Evolutionary conservation across 192 early-diverging fungal genomes (phyloP), one percentile per base, ranked within the genome.

Genomic region (Coemansia sp.): DNA sequence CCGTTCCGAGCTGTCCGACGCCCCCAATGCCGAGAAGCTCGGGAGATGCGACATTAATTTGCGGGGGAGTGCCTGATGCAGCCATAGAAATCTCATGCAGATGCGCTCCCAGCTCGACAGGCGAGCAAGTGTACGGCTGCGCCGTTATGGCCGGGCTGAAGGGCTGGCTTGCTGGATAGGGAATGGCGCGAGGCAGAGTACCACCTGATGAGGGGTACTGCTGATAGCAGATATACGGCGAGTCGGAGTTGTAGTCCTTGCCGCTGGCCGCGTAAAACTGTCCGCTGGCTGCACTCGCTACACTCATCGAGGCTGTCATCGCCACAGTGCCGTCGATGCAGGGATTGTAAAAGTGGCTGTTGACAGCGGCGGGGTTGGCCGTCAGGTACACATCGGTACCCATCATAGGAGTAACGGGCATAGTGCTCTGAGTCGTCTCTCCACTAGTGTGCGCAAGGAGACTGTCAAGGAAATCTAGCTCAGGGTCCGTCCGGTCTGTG

Each of bases 321-420:
- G 38, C 35, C 1, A 17, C 2, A 17, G 21, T 21, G 38, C 37
- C 32, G 58, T 40, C 17, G 10, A 59, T 23, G 39, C 21, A 19
- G 10, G 66, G 10, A 23, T 38, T 47, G 63, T 67, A 64, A 57
- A 62, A 55, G 4, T 65, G 17, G 57, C 13, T 47, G 50, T 58
- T 50, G 32, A 66, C 23, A 2, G 44, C 52, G 38, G 35, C 43
- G 11, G 76, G 39, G 23, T 53, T 26, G 16, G 67, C 42, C 19
- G 59, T 52, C n/a, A 66, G 35, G 47, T 66, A 62, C 8, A 65
- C 43, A 11, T 77, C 76, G 32, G 50, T 9, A 19, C 63, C 62
- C 70, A 77, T 69, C 21, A 63, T 66, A 5, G 76, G 76, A 35
- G 70, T 77, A 13, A 69, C 60, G 14, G 76, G 67, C 63, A 65